These are phyloP conservation scores for Fraxinus latifolia DNA, from an alignment of 305 asterid genomes.

Conservation along the genomic window DNA sequence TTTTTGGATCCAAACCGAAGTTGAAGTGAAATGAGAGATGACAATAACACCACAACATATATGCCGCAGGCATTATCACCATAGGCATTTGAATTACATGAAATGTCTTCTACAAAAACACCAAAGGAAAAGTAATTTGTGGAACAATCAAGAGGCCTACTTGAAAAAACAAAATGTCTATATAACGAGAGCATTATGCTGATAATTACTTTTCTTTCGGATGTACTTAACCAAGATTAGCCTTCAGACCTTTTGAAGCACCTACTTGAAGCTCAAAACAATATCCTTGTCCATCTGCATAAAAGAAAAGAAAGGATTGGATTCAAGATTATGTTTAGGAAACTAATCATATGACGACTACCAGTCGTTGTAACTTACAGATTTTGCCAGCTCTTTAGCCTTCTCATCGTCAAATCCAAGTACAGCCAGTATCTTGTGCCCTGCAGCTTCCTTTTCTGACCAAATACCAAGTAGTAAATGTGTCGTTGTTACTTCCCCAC, in stretches of 20 bases:
- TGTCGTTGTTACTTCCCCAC: conserved; percentile 68
- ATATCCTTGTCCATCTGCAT: conserved; percentile 76
- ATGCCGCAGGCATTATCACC: conserved; percentile 7
- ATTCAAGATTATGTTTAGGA: conserved; percentile 14
- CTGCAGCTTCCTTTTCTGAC: conserved; percentile 79
- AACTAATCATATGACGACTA: background rate
- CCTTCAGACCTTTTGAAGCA: conserved; percentile 6
- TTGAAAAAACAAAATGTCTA: conserved; percentile 9
- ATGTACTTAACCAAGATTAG: conserved; percentile 8
- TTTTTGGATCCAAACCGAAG: conserved; percentile 1
- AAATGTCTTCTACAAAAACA: conserved; percentile 17
- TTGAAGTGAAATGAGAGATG: background rate
- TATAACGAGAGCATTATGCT: conserved; percentile 11
- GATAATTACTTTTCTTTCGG: conserved; percentile 13
- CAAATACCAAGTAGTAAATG: conserved; percentile 81
- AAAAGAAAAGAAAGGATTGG: conserved; percentile 2
- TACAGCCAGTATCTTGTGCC: conserved; percentile 59
- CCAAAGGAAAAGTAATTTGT: background rate
- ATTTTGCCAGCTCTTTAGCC: conserved; percentile 69
- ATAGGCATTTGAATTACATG: conserved; percentile 10
- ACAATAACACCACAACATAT: background rate
- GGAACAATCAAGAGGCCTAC: conserved; percentile 7
- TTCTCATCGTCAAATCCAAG: conserved; percentile 80
- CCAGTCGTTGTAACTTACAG: conserved; percentile 36
- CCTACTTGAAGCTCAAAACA: conserved; percentile 42